Evolutionary conservation across 768 basidiomycete genomes (phyloP).

Genomic region (Trichaptum fuscoviolaceum): DNA sequence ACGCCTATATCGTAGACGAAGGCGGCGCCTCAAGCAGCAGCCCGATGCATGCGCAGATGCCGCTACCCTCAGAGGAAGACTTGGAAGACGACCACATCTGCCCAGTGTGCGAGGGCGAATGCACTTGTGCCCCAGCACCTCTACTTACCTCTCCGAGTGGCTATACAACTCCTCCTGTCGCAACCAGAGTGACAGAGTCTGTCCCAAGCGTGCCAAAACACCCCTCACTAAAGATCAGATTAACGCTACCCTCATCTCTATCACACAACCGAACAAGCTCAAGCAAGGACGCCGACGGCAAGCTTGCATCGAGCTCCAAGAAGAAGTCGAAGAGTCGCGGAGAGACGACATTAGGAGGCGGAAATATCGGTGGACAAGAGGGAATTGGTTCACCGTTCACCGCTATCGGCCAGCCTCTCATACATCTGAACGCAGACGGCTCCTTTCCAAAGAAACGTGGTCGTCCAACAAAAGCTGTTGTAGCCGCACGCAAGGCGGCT

Average conservation of each 20-base stretch:
- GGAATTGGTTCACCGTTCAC: slow-evolving; percentile 15
- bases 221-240: slow-evolving; percentile 64
- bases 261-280: slow-evolving; percentile 32
- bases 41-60: slow-evolving; percentile 13
- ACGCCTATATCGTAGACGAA: slow-evolving; percentile 55
- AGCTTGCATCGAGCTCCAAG: slow-evolving; percentile 21
- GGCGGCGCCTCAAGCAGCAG: slow-evolving; percentile 26
- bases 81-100: slow-evolving; percentile 86
- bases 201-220: slow-evolving; percentile 23
- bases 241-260: slow-evolving; percentile 48
- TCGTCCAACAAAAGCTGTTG: slow-evolving; percentile 47
- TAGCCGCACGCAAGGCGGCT: slow-evolving; percentile 29
- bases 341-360: slow-evolving; percentile 37
- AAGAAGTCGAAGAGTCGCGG: slow-evolving; percentile 24
- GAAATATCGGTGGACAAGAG: slow-evolving; percentile 20
- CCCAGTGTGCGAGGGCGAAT: slow-evolving; percentile 87
- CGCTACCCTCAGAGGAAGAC: slow-evolving; percentile 34
- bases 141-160: slow-evolving; percentile 12
- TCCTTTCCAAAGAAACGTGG: slow-evolving; percentile 43
- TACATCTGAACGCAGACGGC: slow-evolving; percentile 20
- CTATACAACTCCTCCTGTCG: slow-evolving; percentile 29
- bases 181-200: slow-evolving; percentile 20
- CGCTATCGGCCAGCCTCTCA: slow-evolving; percentile 12
- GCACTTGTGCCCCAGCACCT: slow-evolving; percentile 51
- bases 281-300: slow-evolving; percentile 32